Evolutionary conservation across 2,329 filamentous ascomycete species (phyloP).

Genomic region (Fusarium domesticum): DNA sequence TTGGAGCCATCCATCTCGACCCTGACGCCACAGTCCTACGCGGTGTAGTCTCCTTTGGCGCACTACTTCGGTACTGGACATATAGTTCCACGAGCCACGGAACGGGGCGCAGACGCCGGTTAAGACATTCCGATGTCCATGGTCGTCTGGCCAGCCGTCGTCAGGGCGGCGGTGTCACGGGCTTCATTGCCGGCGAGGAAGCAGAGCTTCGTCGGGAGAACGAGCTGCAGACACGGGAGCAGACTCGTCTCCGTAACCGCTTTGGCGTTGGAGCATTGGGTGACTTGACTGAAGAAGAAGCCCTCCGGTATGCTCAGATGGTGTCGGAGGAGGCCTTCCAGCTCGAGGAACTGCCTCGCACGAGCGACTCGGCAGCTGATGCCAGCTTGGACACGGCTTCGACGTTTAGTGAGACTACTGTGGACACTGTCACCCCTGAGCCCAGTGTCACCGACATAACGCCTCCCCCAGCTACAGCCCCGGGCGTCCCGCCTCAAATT

Average conservation of each 20-base stretch:
- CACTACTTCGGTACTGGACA: constrained; percentile 86
- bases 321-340: constrained; percentile 60
- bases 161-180: constrained; percentile 66
- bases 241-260: constrained; percentile 67
- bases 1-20: constrained; percentile 81
- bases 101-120: constrained; percentile 72
- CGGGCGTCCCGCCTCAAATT: constrained; percentile 7
- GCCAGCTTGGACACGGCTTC: constrained; percentile 43
- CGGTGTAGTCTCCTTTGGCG: constrained; percentile 83
- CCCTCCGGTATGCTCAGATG: constrained; percentile 62
- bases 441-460: constrained; percentile 47
- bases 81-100: constrained; percentile 82
- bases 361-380: constrained; percentile 51
- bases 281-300: constrained; percentile 64
- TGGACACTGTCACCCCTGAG: constrained; percentile 54
- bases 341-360: constrained; percentile 55
- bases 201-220: constrained; percentile 75
- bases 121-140: constrained; percentile 63
- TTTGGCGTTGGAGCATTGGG: constrained; percentile 76
- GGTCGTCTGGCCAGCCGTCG: constrained; percentile 50
- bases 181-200: constrained; percentile 84
- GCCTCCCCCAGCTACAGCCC: constrained; percentile 21
- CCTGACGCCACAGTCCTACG: constrained; percentile 82
- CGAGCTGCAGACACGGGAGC: constrained; percentile 62
- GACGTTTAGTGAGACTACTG: constrained; percentile 39